Evolutionary conservation across 2,329 filamentous ascomycete species (phyloP), one percentile per base, ranked within the genome.

Genomic region (Davidsoniella neocaledoniae): DNA sequence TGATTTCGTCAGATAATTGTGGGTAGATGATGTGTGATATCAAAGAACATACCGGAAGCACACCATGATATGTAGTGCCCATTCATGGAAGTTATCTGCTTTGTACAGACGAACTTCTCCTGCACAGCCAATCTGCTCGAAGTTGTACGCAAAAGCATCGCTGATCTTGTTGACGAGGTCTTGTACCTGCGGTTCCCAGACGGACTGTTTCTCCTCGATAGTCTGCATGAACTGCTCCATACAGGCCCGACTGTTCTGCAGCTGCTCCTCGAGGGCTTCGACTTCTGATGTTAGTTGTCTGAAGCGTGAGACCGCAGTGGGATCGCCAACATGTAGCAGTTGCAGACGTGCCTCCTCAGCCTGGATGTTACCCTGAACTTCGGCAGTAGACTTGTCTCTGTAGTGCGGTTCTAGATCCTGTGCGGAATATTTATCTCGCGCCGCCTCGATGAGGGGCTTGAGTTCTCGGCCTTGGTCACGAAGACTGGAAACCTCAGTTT

Each of bases 11-110:
- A 52, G 40, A 48, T 49, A 41, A 47, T 14, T 12, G 5, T 23
- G 6, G 10, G 1, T 8, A 29, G 17, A 29, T 25, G 21, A 38
- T 19, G 21, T 43, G 36, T 52, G 19, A 23, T 23, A 2, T 12
- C 39, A 14, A 10, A 50, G 25, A 39, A 64, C 74, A 53, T 72
- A 85, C 81, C 90, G 81, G 68, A 98, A 98, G 61, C 88, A 93
- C 62, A 98, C 91, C 63, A 83, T 81, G 61, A 98, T 93, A 61
- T 94, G 81, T 54, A 98, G 81, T 1, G 86, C 81, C 91, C 91
- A 98, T 54, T 83, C 77, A 51, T 93, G 86, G 65, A 96, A 98
- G 61, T 96, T 86, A 19, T 86, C 82, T 56, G 87, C 84, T 63
- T 96, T 96, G 69, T 88, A 75, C 3, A 98, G 72, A 53, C 74